Evolutionary conservation across 305 asterid species (phyloP).

Genomic region (Nicotiana rustica): DNA sequence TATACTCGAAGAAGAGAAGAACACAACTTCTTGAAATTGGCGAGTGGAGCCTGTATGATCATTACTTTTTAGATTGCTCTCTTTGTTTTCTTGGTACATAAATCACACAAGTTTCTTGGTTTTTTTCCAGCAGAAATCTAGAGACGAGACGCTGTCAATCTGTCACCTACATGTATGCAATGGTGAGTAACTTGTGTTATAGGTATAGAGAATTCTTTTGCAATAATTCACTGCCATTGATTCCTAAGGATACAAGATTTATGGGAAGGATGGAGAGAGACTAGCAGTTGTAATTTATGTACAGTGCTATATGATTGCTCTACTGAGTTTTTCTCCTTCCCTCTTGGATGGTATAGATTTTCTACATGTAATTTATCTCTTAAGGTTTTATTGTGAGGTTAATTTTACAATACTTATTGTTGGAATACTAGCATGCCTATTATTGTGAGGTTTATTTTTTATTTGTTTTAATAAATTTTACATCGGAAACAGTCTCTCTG

Average conservation of each 20-base stretch:
- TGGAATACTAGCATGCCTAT: no score
- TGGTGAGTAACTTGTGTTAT: background rate
- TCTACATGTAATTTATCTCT: background rate
- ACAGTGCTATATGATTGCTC: background rate
- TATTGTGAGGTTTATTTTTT: no score
- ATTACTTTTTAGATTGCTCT: no score
- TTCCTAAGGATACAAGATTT: background rate
- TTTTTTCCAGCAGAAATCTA: no score
- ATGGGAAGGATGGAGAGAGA: background rate
- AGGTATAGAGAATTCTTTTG: background rate
- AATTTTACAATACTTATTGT: background rate
- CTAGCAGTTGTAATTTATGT: background rate
- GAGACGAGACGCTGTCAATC: background rate
- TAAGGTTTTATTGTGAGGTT: constrained; percentile 16
- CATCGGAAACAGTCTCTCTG: no score
- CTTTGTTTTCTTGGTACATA: no score
- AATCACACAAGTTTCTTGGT: no score
- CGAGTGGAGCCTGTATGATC: no score
- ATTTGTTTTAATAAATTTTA: no score
- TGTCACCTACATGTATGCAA: background rate
- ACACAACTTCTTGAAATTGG: no score
- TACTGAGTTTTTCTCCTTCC: background rate
- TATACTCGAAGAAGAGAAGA: no score
- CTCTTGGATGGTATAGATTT: background rate
- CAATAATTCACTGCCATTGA: background rate